Percentiles rank a stretch among this genome's conserved stretches.
Evolutionary conservation across 345 rosid species (phyloP).

Genomic region (Euclidium syriacum): DNA sequence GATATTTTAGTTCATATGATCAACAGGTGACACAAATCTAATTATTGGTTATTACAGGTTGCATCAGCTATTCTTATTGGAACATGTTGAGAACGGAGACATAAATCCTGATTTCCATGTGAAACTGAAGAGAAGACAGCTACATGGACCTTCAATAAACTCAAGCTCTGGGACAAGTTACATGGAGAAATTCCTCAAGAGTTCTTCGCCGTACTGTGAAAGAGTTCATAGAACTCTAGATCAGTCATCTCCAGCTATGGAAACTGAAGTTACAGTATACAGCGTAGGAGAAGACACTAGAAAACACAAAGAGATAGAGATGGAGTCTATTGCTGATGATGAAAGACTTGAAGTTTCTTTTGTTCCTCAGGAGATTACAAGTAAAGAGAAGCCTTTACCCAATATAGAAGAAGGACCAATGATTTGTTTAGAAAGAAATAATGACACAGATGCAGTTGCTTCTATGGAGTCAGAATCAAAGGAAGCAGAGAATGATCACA

Average conservation of each 20-base stretch:
- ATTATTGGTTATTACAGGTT: conserved; percentile 52
- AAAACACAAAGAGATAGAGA: conserved; percentile 3
- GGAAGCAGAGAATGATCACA: conserved; percentile 1
- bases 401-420: not conserved
- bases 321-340: conserved; percentile 1
- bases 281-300: not conserved
- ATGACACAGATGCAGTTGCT: not conserved
- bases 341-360: not conserved
- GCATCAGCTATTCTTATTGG: conserved; percentile 78
- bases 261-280: conserved; percentile 13
- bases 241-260: conserved; percentile 4
- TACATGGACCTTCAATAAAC: conserved; percentile 50
- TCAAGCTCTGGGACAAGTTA: conserved; percentile 56
- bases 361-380: not conserved
- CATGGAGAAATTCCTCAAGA: conserved; percentile 72
- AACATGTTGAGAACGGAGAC: conserved; percentile 56
- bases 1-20: not conserved
- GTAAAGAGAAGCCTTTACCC: not conserved
- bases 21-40: conserved; percentile 16
- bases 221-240: conserved; percentile 6
- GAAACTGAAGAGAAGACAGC: conserved; percentile 75
- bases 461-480: not conserved
- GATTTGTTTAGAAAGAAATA: conserved; percentile 3
- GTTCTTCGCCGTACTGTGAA: not conserved
- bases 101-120: conserved; percentile 59